A percentile compares a stretch with the other conserved stretches of the same genome.
Conservation (phyloP, 371 early-diverging fungal genomes). For the Circinella minor region DNA sequence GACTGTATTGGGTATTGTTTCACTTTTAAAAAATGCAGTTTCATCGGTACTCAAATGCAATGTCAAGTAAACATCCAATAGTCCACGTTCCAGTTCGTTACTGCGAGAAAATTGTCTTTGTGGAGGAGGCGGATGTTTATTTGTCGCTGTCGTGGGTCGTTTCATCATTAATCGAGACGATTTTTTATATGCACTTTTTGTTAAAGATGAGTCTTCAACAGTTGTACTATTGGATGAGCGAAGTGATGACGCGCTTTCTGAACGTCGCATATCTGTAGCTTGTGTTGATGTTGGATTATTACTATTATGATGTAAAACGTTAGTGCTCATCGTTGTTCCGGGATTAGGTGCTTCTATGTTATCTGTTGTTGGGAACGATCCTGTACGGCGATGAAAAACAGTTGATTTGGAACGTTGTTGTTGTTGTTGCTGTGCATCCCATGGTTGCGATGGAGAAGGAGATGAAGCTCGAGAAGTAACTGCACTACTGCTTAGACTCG, state of each 20-base stretch:
- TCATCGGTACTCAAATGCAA: slow-evolving; percentile 26
- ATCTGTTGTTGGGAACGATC: slow-evolving; percentile 14
- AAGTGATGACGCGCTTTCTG: slow-evolving; percentile 39
- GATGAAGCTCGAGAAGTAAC: slow-evolving; percentile 31
- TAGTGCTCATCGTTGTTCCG: not conserved
- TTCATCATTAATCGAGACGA: not conserved
- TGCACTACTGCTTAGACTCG: slow-evolving; percentile 23
- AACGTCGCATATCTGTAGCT: slow-evolving; percentile 29
- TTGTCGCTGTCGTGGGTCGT: not conserved
- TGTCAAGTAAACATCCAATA: slow-evolving; percentile 40
- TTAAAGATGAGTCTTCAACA: slow-evolving; percentile 46
- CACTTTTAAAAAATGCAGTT: slow-evolving; percentile 42
- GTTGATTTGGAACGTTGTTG: slow-evolving; percentile 7
- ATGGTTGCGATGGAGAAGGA: slow-evolving; percentile 19
- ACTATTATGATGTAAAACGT: not conserved
- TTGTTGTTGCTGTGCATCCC: not conserved
- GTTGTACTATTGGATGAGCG: slow-evolving; percentile 25
- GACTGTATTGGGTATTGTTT: slow-evolving; percentile 46
- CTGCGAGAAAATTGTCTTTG: not conserved
- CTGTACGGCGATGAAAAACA: slow-evolving; percentile 16
- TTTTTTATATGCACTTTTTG: slow-evolving; percentile 44
- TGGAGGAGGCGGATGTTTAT: not conserved
- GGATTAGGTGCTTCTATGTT: slow-evolving; percentile 1
- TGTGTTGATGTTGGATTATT: not conserved
- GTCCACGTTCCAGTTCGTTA: slow-evolving; percentile 19